Evolutionary conservation across 2,329 filamentous ascomycete genomes (phyloP).

Genomic region (Penicillium sp.): DNA sequence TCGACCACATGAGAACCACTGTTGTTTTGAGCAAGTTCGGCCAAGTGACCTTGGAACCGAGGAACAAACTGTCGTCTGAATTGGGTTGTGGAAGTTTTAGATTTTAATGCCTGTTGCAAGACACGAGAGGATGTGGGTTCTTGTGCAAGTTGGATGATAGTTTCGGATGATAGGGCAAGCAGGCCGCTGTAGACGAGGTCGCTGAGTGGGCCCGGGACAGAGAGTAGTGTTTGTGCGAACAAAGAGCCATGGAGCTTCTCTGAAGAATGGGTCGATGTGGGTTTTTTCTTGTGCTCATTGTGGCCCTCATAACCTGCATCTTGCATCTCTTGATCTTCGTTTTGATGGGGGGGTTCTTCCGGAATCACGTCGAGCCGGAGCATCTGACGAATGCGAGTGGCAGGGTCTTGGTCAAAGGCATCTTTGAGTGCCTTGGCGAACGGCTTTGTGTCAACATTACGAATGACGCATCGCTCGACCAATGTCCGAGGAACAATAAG

Average conservation of each 20-base stretch:
- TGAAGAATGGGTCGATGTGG: constrained; percentile 36
- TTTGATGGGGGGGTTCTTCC: constrained; percentile 7
- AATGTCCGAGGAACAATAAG: constrained; percentile 78
- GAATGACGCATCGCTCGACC: constrained; percentile 76
- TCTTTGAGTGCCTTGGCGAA: constrained; percentile 60
- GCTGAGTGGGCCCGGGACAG: constrained; percentile 67
- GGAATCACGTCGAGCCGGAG: constrained; percentile 49
- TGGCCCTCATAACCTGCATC: constrained; percentile 45
- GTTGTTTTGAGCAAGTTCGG: constrained; percentile 60
- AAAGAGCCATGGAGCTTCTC: constrained; percentile 77
- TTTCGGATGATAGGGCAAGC: constrained; percentile 57
- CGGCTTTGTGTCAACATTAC: constrained; percentile 58
- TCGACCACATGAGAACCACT: constrained; percentile 69
- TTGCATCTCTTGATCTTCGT: constrained; percentile 47
- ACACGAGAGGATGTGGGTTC: constrained; percentile 61
- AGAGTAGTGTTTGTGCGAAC: constrained; percentile 76
- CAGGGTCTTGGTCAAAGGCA: constrained; percentile 54
- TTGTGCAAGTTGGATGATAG: constrained; percentile 65
- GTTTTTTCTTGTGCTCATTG: constrained; percentile 4
- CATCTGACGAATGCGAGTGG: constrained; percentile 58
- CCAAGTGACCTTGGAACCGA: constrained; percentile 62
- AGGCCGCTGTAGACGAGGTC: constrained; percentile 74
- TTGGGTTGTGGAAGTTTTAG: constrained; percentile 53
- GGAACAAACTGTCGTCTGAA: constrained; percentile 64
- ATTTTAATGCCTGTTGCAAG: constrained; percentile 62